A percentile compares a stretch with the other conserved stretches of the same genome.
phyloP scores from a whole-genome alignment of 108 stramenopile genomes.

The Pelagomonas calceolata region DNA sequence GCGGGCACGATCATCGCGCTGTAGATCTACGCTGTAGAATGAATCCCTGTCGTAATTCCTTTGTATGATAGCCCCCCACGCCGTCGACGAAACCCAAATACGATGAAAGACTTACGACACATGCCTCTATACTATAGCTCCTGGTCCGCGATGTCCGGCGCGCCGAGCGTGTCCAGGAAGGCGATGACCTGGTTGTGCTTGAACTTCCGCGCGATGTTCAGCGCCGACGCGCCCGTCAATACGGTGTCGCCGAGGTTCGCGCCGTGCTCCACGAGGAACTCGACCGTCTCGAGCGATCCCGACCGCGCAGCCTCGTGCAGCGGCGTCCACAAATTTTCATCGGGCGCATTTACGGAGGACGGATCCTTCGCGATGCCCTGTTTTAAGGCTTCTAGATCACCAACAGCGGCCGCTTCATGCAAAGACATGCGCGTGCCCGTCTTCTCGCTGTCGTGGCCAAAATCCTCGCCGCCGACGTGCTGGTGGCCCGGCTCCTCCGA shows the following conservation, averaged over 20 bases:
- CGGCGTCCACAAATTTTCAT: constrained; percentile 46
- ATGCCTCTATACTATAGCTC: not conserved
- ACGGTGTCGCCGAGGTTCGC: not conserved
- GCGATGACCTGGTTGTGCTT: not conserved
- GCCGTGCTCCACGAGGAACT: not conserved
- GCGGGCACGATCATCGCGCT: too few species aligned
- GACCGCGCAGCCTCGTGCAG: constrained; percentile 16
- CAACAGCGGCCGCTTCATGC: constrained; percentile 19
- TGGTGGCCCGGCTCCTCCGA: constrained; percentile 10
- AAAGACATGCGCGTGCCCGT: constrained; percentile 18
- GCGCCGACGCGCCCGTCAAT: not conserved
- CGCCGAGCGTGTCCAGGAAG: not conserved
- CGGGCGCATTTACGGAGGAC: constrained; percentile 26
- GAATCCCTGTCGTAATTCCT: too few species aligned
- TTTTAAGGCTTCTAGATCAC: constrained; percentile 19
- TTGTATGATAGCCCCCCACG: too few species aligned
- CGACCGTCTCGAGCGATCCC: not conserved
- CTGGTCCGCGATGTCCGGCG: not conserved
- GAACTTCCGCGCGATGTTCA: not conserved
- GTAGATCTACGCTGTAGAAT: too few species aligned
- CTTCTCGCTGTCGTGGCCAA: constrained; percentile 16
- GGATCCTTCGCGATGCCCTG: constrained; percentile 17
- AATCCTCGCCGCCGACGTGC: constrained; percentile 10
- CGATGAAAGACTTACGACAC: too few species aligned
- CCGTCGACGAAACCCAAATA: too few species aligned